These are phyloP conservation scores for Parvularia atlantis DNA, from an alignment of 78 protist genomes.

Conservation along the genomic window DNA sequence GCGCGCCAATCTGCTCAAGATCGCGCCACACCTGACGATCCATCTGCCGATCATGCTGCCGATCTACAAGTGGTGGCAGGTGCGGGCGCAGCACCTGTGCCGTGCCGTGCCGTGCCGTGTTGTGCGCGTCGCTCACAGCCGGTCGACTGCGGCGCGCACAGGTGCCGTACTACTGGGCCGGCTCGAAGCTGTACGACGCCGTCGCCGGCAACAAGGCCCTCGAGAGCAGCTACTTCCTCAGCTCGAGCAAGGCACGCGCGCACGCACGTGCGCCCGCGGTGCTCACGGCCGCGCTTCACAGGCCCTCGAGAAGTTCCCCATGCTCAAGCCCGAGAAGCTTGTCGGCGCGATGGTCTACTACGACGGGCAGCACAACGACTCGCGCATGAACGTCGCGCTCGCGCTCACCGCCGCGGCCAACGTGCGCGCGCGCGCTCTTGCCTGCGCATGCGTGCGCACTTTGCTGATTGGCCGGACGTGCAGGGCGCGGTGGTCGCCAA, in stretches of 20 bases:
- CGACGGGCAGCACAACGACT: conserved; percentile 77
- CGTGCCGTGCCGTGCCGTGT: conserved; percentile 3
- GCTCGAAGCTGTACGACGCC: conserved; percentile 66
- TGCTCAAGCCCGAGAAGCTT: conserved; percentile 19
- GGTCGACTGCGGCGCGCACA: conserved; percentile 10
- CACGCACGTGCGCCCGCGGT: background rate
- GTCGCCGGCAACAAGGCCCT: conserved; percentile 46
- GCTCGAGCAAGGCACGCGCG: conserved; percentile 13
- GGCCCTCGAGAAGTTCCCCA: conserved; percentile 44
- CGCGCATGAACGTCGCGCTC: conserved; percentile 67
- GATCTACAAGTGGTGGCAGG: conserved; percentile 46
- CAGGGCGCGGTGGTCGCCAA: conserved; percentile 80
- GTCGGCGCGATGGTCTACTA: conserved; percentile 57
- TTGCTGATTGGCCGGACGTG: too few species aligned
- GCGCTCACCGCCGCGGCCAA: conserved; percentile 75
- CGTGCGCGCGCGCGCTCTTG: too few species aligned
- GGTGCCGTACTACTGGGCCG: conserved; percentile 62
- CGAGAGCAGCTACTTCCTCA: conserved; percentile 15
- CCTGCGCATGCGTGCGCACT: too few species aligned
- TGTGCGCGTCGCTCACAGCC: too few species aligned
- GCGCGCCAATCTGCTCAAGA: conserved; percentile 37
- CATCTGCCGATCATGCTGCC: conserved; percentile 81
- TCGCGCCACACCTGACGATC: conserved; percentile 76
- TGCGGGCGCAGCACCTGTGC: too few species aligned
- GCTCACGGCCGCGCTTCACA: background rate